phyloP scores from a whole-genome alignment of 441 rosid species.

The Arabidopsis lyrata region DNA sequence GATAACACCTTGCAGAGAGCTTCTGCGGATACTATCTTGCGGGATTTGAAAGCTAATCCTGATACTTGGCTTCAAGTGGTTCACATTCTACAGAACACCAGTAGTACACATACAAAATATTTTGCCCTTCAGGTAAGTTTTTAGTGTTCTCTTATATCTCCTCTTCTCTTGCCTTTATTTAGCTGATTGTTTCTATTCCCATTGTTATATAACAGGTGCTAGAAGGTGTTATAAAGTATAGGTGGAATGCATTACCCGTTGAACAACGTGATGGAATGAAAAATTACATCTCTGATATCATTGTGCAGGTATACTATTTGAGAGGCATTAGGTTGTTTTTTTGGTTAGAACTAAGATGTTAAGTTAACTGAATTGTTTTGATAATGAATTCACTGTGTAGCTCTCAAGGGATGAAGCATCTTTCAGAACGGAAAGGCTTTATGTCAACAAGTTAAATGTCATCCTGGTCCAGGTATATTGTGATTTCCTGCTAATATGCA shows the following conservation, averaged over 20 bases:
- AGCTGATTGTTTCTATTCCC: conserved; percentile 5
- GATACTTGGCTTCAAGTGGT: conserved; percentile 99
- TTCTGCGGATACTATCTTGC: conserved; percentile 94
- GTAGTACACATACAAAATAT: conserved; percentile 90
- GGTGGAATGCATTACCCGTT: conserved; percentile 98
- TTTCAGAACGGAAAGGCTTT: conserved; percentile 85
- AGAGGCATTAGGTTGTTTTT: background rate
- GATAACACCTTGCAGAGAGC: conserved; percentile 64
- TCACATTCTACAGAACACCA: conserved; percentile 84
- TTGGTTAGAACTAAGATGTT: background rate
- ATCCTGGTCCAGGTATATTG: conserved; percentile 92
- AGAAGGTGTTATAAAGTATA: conserved; percentile 97
- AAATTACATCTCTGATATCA: conserved; percentile 98
- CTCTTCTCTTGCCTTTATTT: background rate
- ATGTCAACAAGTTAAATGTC: conserved; percentile 94
- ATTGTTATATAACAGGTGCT: conserved; percentile 65
- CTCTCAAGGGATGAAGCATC: conserved; percentile 92
- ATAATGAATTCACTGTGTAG: conserved; percentile 49
- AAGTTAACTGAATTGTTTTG: conserved; percentile 17
- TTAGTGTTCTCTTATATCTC: conserved; percentile 9
- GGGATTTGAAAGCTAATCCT: conserved; percentile 93
- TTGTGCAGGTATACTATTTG: conserved; percentile 83
- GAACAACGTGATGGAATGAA: conserved; percentile 99
- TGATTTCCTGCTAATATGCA: conserved; percentile 4
- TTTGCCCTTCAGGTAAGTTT: conserved; percentile 90